These are phyloP conservation scores for Mucor ambiguus DNA, from an alignment of 371 early-diverging fungal species.

Conservation along the genomic window DNA sequence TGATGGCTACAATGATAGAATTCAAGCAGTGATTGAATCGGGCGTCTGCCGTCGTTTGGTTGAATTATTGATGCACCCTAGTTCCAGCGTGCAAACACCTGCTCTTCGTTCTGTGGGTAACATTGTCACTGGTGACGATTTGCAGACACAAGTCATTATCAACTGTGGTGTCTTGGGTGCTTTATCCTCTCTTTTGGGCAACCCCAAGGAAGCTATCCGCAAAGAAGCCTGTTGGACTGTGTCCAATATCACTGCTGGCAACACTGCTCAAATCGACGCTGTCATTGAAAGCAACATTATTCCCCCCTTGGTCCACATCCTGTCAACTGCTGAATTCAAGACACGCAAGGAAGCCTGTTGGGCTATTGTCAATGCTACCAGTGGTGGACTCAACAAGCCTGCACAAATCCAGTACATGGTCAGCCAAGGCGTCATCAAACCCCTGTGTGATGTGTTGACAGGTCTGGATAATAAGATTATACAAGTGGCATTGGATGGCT, in stretches of 20 bases:
- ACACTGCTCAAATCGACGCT: slow-evolving; percentile 90
- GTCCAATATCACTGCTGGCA: slow-evolving; percentile 99
- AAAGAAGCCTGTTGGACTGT: slow-evolving; percentile 99
- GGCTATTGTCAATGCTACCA: slow-evolving; percentile 99
- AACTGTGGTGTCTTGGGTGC: slow-evolving; percentile 89
- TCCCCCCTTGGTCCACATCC: slow-evolving; percentile 89
- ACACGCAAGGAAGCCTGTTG: slow-evolving; percentile 99
- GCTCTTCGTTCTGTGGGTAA: slow-evolving; percentile 99
- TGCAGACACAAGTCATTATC: slow-evolving; percentile 96
- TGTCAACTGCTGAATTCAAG: slow-evolving; percentile 93
- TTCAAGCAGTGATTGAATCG: slow-evolving; percentile 96
- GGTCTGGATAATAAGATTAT: slow-evolving; percentile 93
- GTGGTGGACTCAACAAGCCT: slow-evolving; percentile 87
- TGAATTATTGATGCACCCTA: slow-evolving; percentile 88
- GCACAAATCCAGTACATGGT: slow-evolving; percentile 93
- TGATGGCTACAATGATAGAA: slow-evolving; percentile 94
- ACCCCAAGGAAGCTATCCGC: slow-evolving; percentile 92
- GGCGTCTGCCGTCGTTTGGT: slow-evolving; percentile 94
- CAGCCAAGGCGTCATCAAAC: slow-evolving; percentile 89
- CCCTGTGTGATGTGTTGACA: slow-evolving; percentile 91
- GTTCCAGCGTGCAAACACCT: slow-evolving; percentile 93
- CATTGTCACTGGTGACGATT: slow-evolving; percentile 99
- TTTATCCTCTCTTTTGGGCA: slow-evolving; percentile 79
- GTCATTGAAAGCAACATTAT: slow-evolving; percentile 96
- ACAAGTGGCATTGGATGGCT: slow-evolving; percentile 95